Evolutionary conservation across 2,329 filamentous ascomycete genomes (phyloP), one percentile per base, ranked within the genome.

Genomic region (Botryotinia convoluta): DNA sequence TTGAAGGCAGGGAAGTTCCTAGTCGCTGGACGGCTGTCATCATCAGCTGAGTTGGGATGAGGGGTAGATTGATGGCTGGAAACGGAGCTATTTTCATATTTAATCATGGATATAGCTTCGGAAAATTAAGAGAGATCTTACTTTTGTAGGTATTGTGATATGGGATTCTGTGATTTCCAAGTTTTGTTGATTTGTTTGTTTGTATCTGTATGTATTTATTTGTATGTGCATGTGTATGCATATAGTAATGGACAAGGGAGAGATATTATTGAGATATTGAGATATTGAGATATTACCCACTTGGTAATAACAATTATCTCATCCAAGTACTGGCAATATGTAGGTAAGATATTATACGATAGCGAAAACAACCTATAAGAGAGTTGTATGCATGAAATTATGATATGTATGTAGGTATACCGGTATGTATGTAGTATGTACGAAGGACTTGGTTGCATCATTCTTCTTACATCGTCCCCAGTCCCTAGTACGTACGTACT

Each of bases 41-140:
- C 26, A 63, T 63, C 69, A 71, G 69, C 69, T 71, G 68, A 70
- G 54, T 45, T 32, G 59, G 39, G 69, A 54, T 71, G 69, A 71
- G 69, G 35, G 35, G 26, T 57, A 69, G 48, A 42, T 3, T n/a
- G 10, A 20, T 6, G 44, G 16, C 5, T 18, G 63, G 18, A 48
- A 26, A 65, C 45, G 29, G 44, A 65, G 44, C 63, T 35, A 45
- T 64, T 45, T 32, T 35, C 22, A 8, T 35, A 2, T 45, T 32
- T 9, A 37, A 51, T 67, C 63, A 67, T 37, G 63, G 63, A 48
- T 65, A 9, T 12, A 51, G 63, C 44, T 67, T 67, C 32, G 63
- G 32, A 37, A 51, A 48, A 67, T 51, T 20, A 20, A 7, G 51
- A 54, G 51, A 54, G 51, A 54, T 29, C 14, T 18, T 16, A 12